Evolutionary conservation across 352 stramenopile genomes (phyloP).

Genomic region (Pythium pyrilobum): DNA sequence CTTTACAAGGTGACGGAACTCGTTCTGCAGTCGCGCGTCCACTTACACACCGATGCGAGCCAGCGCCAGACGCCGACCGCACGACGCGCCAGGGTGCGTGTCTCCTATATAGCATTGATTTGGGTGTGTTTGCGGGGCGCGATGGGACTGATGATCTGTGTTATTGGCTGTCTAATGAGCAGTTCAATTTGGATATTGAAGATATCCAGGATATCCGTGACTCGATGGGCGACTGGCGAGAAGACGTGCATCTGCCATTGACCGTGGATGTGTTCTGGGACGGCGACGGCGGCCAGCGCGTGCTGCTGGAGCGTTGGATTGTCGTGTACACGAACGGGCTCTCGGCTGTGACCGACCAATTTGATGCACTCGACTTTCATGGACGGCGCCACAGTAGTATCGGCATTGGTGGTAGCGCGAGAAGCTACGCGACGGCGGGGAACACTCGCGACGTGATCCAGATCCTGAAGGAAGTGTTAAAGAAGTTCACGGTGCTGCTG

Average conservation of each 20-base stretch:
- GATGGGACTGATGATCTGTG: too few relatives aligned
- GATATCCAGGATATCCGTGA: constrained; percentile 65
- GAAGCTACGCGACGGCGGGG: constrained; percentile 10
- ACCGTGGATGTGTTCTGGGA: constrained; percentile 69
- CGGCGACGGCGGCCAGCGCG: constrained; percentile 27
- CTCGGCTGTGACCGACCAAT: constrained; percentile 19
- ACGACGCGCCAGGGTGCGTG: constrained; percentile 55
- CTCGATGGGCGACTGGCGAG: constrained; percentile 55
- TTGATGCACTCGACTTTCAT: constrained; percentile 11
- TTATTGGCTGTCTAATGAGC: too few relatives aligned
- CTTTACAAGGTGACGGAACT: constrained; percentile 81
- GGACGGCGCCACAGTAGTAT: constrained; percentile 16
- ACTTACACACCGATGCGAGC: constrained; percentile 50
- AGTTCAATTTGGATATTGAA: constrained; percentile 86
- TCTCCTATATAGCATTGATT: background rate
- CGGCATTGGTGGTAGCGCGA: constrained; percentile 2
- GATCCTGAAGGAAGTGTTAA: constrained; percentile 76
- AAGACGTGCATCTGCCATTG: constrained; percentile 66
- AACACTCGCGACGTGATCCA: constrained; percentile 67
- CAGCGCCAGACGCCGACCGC: constrained; percentile 23
- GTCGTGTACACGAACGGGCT: constrained; percentile 46
- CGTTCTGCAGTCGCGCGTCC: constrained; percentile 75
- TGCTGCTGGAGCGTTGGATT: constrained; percentile 76
- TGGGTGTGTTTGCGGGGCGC: background rate
- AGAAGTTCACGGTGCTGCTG: constrained; percentile 70